These are phyloP conservation scores for Exutisphaerella laricina DNA, from an alignment of 2,329 filamentous ascomycete genomes.

Conservation along the genomic window DNA sequence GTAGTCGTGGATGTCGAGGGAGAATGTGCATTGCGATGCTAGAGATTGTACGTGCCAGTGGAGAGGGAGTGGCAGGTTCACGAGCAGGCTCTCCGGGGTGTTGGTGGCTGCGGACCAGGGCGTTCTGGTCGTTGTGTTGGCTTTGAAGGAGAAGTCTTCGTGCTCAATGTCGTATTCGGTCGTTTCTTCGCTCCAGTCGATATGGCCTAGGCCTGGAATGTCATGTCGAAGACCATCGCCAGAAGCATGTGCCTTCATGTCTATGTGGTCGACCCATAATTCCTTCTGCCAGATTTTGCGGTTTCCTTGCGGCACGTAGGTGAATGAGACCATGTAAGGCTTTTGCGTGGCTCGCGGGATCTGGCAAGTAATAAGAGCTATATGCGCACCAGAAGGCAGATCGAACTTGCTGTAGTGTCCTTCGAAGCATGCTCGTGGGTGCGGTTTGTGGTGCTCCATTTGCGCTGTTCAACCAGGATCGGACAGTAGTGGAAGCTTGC, in stretches of 20 bases:
- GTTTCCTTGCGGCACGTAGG: conserved; percentile 40
- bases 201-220: conserved; percentile 37
- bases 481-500: too few species aligned
- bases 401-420: conserved; percentile 48
- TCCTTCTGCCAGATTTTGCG: conserved; percentile 38
- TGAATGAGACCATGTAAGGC: conserved; percentile 46
- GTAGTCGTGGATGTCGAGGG: conserved; percentile 34
- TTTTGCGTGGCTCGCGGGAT: conserved; percentile 39
- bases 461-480: neutral
- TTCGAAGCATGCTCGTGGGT: conserved; percentile 41
- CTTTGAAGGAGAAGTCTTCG: conserved; percentile 37
- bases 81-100: conserved; percentile 45
- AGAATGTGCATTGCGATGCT: conserved; percentile 37
- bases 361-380: conserved; percentile 45
- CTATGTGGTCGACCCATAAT: conserved; percentile 39
- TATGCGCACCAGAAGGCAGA: conserved; percentile 42
- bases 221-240: conserved; percentile 38
- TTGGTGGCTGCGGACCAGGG: conserved; percentile 36
- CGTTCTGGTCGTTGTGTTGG: conserved; percentile 35
- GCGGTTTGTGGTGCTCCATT: conserved; percentile 42
- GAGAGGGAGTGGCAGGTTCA: conserved; percentile 43
- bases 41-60: conserved; percentile 50
- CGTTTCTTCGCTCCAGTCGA: conserved; percentile 35
- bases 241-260: conserved; percentile 28
- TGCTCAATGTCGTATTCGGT: conserved; percentile 35